Conservation (phyloP, 2,329 filamentous ascomycete genomes). For the Pseudogymnoascus sp. region DNA sequence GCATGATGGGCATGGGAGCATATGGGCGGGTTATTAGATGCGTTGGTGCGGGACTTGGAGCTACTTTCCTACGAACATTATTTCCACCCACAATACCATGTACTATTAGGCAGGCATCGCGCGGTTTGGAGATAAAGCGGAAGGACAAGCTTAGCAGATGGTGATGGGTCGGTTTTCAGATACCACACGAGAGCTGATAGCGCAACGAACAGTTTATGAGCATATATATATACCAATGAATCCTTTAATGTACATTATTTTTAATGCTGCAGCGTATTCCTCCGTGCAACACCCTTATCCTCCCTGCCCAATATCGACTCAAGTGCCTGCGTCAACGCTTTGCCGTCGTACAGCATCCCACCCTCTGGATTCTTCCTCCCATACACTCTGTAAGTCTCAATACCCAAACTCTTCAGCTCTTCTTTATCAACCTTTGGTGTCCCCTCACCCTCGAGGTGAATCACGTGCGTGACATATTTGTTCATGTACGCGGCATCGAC, state of each 20-base stretch:
- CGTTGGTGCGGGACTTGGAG: background rate
- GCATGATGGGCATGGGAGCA: background rate
- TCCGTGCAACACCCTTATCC: conserved; percentile 46
- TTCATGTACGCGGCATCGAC: conserved; percentile 25
- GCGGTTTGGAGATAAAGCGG: background rate
- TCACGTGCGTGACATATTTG: conserved; percentile 71
- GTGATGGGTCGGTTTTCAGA: background rate
- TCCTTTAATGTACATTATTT: background rate
- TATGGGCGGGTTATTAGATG: background rate
- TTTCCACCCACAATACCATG: background rate
- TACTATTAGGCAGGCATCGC: background rate
- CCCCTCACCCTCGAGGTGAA: conserved; percentile 67
- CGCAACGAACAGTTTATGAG: background rate
- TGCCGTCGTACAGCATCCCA: conserved; percentile 66
- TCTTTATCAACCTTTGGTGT: conserved; percentile 65
- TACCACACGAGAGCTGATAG: background rate
- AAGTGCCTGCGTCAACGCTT: conserved; percentile 65
- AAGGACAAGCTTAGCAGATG: background rate
- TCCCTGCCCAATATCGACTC: conserved; percentile 66
- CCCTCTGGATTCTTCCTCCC: conserved; percentile 51
- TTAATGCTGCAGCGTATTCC: conserved; percentile 47
- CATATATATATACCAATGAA: background rate
- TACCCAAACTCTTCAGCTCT: conserved; percentile 57
- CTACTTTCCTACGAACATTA: background rate
- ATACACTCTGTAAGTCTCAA: conserved; percentile 71